Percentiles rank a stretch among this genome's conserved stretches.
Evolutionary conservation across 495 filamentous ascomycete species (phyloP).

Genomic region (Podospora comata): DNA sequence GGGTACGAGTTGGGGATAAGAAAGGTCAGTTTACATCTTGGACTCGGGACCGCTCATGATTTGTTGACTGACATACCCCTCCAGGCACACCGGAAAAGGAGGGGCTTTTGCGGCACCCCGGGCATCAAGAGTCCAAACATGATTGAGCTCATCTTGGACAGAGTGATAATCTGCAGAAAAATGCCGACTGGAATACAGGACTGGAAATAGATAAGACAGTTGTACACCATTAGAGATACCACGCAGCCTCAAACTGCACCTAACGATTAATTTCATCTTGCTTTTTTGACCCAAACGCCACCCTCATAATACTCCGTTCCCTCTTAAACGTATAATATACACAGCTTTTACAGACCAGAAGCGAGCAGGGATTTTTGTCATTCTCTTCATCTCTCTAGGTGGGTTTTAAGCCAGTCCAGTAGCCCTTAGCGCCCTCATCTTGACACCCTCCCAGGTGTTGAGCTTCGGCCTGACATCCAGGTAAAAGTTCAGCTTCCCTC

Average conservation of each 20-base stretch:
- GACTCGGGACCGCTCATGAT: neutral
- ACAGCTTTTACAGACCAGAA: neutral
- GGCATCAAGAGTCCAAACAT: slow-evolving; percentile 24
- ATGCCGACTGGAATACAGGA: neutral
- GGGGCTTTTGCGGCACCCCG: slow-evolving; percentile 9
- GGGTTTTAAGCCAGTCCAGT: slow-evolving; percentile 53
- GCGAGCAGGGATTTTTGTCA: neutral
- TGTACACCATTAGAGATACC: slow-evolving; percentile 15
- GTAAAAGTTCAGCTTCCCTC: slow-evolving; percentile 78
- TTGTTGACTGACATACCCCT: neutral
- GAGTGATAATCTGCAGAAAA: neutral
- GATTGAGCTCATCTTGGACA: slow-evolving; percentile 19
- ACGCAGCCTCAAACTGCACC: slow-evolving; percentile 9
- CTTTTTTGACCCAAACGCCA: neutral
- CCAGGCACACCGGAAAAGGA: slow-evolving; percentile 27
- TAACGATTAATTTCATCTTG: neutral
- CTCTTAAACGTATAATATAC: neutral
- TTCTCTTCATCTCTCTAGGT: neutral
- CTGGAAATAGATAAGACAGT: neutral
- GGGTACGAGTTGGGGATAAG: slow-evolving; percentile 31
- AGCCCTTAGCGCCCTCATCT: slow-evolving; percentile 68
- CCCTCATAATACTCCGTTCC: neutral
- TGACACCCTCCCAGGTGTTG: slow-evolving; percentile 84
- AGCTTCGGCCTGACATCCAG: slow-evolving; percentile 93
- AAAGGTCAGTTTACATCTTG: slow-evolving; percentile 24